Conservation (phyloP, 257 asterid species). For the Solanum rostratum region DNA sequence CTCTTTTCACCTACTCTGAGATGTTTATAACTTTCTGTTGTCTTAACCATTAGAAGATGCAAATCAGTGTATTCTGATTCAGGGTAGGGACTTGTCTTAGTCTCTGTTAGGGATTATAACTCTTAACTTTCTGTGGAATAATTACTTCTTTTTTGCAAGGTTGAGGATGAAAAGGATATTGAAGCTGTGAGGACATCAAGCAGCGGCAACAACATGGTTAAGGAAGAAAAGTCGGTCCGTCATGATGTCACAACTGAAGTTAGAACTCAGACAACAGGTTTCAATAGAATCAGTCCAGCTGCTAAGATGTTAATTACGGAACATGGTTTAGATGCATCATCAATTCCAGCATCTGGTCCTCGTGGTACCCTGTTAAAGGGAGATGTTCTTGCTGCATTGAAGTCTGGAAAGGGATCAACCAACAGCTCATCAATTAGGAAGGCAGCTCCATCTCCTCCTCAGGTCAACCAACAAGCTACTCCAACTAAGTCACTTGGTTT, state of each 20-base stretch:
- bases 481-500: constrained; percentile 23
- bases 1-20: neutral
- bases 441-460: constrained; percentile 28
- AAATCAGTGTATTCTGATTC: neutral
- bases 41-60: neutral
- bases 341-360: constrained; percentile 85
- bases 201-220: constrained; percentile 23
- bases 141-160: constrained; percentile 40
- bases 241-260: constrained; percentile 27
- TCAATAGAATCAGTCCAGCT: constrained; percentile 78
- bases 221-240: constrained; percentile 39
- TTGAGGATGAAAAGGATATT: constrained; percentile 81
- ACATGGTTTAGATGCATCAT: constrained; percentile 75
- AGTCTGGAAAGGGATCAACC: constrained; percentile 65
- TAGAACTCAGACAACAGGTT: constrained; percentile 32
- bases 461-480: constrained; percentile 31
- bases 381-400: constrained; percentile 84
- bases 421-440: constrained; percentile 33
- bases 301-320: constrained; percentile 73
- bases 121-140: constrained; percentile 4
- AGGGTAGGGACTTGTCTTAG: neutral
- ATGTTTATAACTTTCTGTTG: neutral
- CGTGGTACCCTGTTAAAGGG: constrained; percentile 93
- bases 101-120: neutral
- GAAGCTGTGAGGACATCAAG: constrained; percentile 60